phyloP scores from a whole-genome alignment of 2,329 filamentous ascomycete genomes.

The Aspergillus pseudonomiae region DNA sequence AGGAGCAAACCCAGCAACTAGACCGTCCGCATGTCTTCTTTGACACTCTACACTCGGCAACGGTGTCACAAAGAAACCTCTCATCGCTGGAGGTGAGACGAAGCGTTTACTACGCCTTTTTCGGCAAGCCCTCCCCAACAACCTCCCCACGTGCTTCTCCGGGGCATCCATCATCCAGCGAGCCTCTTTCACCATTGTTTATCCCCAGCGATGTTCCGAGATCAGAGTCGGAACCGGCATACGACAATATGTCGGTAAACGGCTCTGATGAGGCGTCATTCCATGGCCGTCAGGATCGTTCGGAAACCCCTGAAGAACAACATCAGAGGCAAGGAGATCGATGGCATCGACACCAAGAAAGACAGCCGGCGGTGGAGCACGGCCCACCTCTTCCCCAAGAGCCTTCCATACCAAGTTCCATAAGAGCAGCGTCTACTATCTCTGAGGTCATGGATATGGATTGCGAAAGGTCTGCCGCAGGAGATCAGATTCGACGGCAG shows the following conservation, averaged over 20 bases:
- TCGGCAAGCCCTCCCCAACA: constrained; percentile 7
- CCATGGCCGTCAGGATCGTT: neutral
- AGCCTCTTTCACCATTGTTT: neutral
- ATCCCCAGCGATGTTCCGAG: neutral
- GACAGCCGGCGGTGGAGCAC: neutral
- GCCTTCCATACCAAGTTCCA: neutral
- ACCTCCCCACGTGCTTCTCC: neutral
- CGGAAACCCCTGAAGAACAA: neutral
- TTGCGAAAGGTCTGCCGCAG: neutral
- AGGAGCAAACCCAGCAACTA: constrained; percentile 4
- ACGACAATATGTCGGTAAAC: neutral
- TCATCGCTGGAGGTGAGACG: constrained; percentile 8
- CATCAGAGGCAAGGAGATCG: neutral
- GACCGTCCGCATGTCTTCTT: constrained; percentile 9
- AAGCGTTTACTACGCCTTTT: constrained; percentile 10
- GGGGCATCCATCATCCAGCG: neutral
- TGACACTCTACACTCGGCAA: constrained; percentile 5
- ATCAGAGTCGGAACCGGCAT: neutral
- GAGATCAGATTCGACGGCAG: neutral
- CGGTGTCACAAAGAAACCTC: constrained; percentile 5
- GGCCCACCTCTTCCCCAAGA: neutral
- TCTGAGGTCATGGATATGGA: neutral
- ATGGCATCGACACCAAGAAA: neutral
- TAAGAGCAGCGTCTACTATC: neutral
- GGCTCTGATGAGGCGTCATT: neutral